A percentile compares a stretch with the other conserved stretches of the same genome.
phyloP scores from a whole-genome alignment of 257 asterid genomes.

The Buddleja alternifolia region DNA sequence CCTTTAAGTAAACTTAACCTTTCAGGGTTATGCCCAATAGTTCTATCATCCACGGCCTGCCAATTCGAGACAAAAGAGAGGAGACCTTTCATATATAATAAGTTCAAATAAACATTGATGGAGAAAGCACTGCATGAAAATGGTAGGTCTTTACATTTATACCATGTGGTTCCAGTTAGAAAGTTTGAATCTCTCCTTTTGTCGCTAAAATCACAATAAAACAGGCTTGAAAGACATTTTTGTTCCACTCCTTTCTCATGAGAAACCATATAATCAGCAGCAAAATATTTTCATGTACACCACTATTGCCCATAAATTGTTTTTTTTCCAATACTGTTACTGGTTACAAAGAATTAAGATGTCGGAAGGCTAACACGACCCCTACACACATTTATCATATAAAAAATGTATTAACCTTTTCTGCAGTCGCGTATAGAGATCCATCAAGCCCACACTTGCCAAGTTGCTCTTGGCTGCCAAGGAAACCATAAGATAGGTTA shows the following conservation, averaged over 20 bases:
- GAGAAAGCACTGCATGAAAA: conserved; percentile 9
- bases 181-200: not conserved
- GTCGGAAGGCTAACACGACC: not conserved
- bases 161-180: not conserved
- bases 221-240: not conserved
- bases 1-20: conserved; percentile 89
- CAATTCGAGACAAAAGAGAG: conserved; percentile 31
- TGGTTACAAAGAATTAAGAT: not conserved
- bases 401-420: conserved; percentile 54
- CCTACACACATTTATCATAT: not conserved
- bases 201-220: not conserved
- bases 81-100: not conserved
- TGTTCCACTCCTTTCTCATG: not conserved
- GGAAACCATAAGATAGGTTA: conserved; percentile 29
- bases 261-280: conserved; percentile 14
- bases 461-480: conserved; percentile 79
- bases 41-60: conserved; percentile 89
- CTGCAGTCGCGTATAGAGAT: conserved; percentile 71
- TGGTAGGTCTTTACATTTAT: not conserved
- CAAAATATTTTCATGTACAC: not conserved
- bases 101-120: not conserved
- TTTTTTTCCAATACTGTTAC: conserved; percentile 6
- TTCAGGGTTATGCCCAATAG: conserved; percentile 95
- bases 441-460: conserved; percentile 92
- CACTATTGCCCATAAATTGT: not conserved